Evolutionary conservation across 2,329 filamentous ascomycete genomes (phyloP).

Genomic region (Fusarium sp.): DNA sequence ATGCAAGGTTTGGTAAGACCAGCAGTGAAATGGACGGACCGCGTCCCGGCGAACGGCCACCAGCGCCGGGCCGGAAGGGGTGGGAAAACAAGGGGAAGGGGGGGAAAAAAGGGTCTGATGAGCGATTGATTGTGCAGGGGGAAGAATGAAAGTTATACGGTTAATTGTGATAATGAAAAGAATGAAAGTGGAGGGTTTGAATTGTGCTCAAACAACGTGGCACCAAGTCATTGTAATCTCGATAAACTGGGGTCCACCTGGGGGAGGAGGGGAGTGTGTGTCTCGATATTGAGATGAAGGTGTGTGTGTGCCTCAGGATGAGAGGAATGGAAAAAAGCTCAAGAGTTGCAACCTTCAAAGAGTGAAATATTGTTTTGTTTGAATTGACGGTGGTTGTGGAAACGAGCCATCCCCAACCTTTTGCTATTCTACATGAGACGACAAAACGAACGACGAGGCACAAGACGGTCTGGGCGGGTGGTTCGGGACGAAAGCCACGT

Average conservation of each 20-base stretch:
- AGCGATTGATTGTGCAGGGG: slow-evolving; percentile 13
- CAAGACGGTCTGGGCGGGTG: slow-evolving; percentile 21
- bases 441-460: slow-evolving; percentile 17
- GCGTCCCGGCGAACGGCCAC: slow-evolving; percentile 29
- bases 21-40: slow-evolving; percentile 15
- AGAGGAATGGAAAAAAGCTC: background rate
- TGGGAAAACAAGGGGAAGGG: background rate
- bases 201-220: slow-evolving; percentile 22
- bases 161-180: background rate
- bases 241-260: slow-evolving; percentile 11
- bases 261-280: background rate
- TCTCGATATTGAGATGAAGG: background rate
- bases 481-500: slow-evolving; percentile 24
- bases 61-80: slow-evolving; percentile 13
- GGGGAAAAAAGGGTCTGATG: background rate
- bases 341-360: background rate
- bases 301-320: background rate
- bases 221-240: slow-evolving; percentile 37
- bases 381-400: background rate
- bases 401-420: background rate
- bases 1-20: slow-evolving; percentile 18
- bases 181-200: background rate
- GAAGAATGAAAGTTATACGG: background rate
- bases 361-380: background rate
- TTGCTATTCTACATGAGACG: background rate